These are phyloP conservation scores for Carallia brachiata DNA, from an alignment of 345 rosid species.

Conservation along the genomic window DNA sequence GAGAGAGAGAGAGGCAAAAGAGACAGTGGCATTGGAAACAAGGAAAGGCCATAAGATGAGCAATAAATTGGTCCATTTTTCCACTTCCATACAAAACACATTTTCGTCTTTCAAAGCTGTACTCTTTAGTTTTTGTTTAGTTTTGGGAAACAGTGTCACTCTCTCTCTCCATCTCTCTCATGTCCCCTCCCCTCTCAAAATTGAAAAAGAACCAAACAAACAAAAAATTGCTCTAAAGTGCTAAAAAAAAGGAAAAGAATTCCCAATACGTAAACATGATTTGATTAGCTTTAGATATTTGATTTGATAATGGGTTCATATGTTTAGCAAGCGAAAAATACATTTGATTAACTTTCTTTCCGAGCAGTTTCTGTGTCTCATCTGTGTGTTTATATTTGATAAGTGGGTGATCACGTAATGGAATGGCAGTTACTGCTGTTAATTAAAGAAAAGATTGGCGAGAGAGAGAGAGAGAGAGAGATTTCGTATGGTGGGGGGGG, in stretches of 20 bases:
- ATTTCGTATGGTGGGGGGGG: background rate
- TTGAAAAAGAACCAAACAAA: background rate
- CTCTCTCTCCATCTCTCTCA: no score
- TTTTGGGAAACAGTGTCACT: background rate
- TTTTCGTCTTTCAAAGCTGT: background rate
- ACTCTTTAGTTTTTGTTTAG: background rate
- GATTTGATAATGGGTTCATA: no score
- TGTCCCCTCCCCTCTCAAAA: background rate
- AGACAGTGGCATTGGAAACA: slow-evolving; percentile 18
- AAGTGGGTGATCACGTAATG: no score
- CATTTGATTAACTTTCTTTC: no score
- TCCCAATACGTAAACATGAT: no score
- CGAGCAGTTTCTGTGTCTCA: no score
- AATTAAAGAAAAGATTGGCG: no score
- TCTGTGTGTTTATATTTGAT: no score
- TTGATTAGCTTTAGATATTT: no score
- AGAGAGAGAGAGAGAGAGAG: background rate
- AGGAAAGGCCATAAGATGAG: slow-evolving; percentile 12
- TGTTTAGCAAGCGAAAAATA: no score
- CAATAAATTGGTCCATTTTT: background rate
- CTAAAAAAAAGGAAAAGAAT: background rate
- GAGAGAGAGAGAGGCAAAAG: background rate
- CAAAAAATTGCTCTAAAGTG: background rate
- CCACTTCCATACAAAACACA: slow-evolving; percentile 3
- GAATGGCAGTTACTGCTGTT: no score